A percentile compares a stretch with the other conserved stretches of the same genome.
Conservation (phyloP, 768 basidiomycete genomes). For the Agrocybe pediades region DNA sequence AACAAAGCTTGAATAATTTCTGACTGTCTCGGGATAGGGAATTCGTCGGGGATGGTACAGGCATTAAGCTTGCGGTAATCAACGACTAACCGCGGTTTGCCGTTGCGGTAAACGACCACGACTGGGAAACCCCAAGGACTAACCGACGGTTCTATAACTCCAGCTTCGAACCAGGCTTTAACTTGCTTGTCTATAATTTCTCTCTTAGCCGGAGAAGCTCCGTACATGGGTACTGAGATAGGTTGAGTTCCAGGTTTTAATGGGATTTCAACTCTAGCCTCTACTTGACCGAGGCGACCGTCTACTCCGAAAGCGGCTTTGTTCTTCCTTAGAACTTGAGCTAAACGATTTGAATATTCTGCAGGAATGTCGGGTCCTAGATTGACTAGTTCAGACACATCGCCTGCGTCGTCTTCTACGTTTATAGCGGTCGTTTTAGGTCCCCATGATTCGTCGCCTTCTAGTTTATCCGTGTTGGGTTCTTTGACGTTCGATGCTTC, state of each 20-base stretch:
- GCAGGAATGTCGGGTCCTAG: constrained; percentile 4
- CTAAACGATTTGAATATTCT: not conserved
- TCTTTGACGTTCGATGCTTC: not conserved
- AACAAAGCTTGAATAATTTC: constrained; percentile 29
- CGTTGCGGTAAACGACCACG: constrained; percentile 36
- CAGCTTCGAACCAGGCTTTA: constrained; percentile 31
- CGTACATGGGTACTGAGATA: constrained; percentile 26
- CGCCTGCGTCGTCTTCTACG: not conserved
- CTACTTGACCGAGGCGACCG: not conserved
- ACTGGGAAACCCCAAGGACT: constrained; percentile 38
- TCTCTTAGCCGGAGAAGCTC: constrained; percentile 25
- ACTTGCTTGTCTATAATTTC: constrained; percentile 25
- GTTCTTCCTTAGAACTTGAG: not conserved
- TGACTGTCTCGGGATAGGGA: constrained; percentile 24
- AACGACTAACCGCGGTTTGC: constrained; percentile 37
- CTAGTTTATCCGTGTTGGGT: not conserved
- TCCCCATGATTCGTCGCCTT: constrained; percentile 9
- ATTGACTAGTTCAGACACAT: not conserved
- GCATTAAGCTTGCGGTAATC: constrained; percentile 18
- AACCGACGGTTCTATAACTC: constrained; percentile 38
- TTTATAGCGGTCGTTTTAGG: constrained; percentile 5
- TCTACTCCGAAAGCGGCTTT: constrained; percentile 7
- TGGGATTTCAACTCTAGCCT: constrained; percentile 1
- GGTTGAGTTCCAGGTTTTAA: constrained; percentile 23
- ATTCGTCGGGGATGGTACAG: constrained; percentile 21